Conservation (phyloP, 2,329 filamentous ascomycete genomes). For the Talaromyces sp. region DNA sequence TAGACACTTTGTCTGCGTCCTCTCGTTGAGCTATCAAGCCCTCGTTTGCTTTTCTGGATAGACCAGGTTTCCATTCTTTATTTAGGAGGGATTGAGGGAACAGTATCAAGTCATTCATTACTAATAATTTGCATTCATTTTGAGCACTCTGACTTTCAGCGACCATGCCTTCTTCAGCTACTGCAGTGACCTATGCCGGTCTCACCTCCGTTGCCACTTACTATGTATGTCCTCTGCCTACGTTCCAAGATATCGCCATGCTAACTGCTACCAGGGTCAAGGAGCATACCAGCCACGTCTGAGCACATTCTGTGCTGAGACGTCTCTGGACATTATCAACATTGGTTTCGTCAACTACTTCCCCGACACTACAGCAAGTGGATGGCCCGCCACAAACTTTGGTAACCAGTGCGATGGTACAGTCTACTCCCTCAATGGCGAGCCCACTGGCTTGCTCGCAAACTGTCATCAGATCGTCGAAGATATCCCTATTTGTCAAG, state of each 20-base stretch:
- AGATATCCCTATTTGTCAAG: constrained; percentile 46
- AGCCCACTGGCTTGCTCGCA: constrained; percentile 40
- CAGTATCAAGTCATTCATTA: constrained; percentile 24
- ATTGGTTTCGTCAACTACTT: constrained; percentile 55
- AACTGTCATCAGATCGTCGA: constrained; percentile 44
- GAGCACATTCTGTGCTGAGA: constrained; percentile 50
- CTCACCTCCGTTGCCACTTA: constrained; percentile 17
- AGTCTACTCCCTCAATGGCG: constrained; percentile 37
- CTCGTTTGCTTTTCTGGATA: constrained; percentile 31
- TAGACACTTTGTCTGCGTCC: constrained; percentile 51
- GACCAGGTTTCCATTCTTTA: constrained; percentile 36
- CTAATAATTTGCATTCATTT: constrained; percentile 37
- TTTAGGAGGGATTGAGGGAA: constrained; percentile 25
- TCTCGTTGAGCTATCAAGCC: constrained; percentile 44
- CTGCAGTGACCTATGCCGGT: constrained; percentile 10
- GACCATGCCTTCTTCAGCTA: neutral
- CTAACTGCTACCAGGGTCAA: constrained; percentile 53
- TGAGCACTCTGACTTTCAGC: constrained; percentile 29
- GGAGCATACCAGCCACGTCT: constrained; percentile 49
- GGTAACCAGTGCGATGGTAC: constrained; percentile 51
- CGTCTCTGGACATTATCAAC: constrained; percentile 53
- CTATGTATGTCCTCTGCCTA: constrained; percentile 19
- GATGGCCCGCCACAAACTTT: constrained; percentile 54
- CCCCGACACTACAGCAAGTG: constrained; percentile 44
- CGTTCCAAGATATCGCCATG: constrained; percentile 49